Evolutionary conservation across 352 stramenopile genomes (phyloP).

Genomic region (Blastocystis sp.): DNA sequence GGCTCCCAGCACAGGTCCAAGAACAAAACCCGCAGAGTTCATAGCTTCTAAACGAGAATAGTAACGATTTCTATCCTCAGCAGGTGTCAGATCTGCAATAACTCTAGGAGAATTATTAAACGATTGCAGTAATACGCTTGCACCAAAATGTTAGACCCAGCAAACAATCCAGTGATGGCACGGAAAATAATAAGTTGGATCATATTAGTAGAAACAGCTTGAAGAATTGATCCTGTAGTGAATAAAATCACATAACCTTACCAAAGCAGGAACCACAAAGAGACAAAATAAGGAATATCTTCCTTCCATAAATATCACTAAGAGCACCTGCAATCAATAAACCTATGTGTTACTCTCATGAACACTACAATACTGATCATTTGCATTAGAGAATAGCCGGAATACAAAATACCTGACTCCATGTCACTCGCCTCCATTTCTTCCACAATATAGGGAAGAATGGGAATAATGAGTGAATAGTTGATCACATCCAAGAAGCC

Average conservation of each 20-base stretch:
- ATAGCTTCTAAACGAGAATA: neutral
- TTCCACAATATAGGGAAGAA: constrained; percentile 29
- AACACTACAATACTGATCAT: neutral
- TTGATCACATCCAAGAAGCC: constrained; percentile 38
- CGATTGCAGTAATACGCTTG: neutral
- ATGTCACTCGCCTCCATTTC: constrained; percentile 24
- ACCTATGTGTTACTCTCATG: neutral
- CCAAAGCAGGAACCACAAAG: constrained; percentile 49
- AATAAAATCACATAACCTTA: neutral
- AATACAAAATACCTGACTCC: neutral
- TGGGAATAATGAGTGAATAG: constrained; percentile 29
- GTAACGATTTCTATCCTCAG: constrained; percentile 35
- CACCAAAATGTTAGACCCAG: constrained; percentile 14
- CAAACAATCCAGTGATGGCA: constrained; percentile 39
- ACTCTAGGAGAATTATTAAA: neutral
- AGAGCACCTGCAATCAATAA: constrained; percentile 28
- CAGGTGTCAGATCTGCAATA: constrained; percentile 43
- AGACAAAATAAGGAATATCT: constrained; percentile 53
- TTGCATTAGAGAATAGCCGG: constrained; percentile 1
- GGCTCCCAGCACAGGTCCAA: constrained; percentile 36
- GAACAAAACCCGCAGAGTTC: constrained; percentile 13
- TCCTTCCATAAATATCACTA: constrained; percentile 60
- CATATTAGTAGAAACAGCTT: constrained; percentile 23
- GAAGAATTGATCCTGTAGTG: constrained; percentile 40
- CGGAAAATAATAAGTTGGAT: constrained; percentile 14